Percentiles rank a stretch among this genome's conserved stretches.
phyloP scores from a whole-genome alignment of 805 yeast genomes.

The Candida koratica region DNA sequence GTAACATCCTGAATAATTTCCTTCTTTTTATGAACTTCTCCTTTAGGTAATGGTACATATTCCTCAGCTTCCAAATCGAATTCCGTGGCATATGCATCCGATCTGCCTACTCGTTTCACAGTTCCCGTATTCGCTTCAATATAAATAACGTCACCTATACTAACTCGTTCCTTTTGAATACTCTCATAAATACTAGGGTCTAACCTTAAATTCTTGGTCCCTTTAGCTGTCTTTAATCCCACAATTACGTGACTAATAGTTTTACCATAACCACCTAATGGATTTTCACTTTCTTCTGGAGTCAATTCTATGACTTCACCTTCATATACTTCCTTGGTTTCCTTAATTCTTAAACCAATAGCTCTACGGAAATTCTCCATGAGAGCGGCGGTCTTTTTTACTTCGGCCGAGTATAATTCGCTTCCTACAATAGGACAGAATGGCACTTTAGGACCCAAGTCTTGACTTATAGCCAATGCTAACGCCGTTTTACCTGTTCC shows the following conservation, averaged over 20 bases:
- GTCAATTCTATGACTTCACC: conserved; percentile 96
- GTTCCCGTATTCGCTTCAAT: conserved; percentile 98
- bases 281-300: conserved; percentile 95
- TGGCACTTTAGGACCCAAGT: conserved; percentile 94
- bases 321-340: conserved; percentile 95
- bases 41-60: conserved; percentile 97
- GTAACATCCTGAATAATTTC: conserved; percentile 98
- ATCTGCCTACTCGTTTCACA: conserved; percentile 93
- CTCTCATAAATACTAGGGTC: conserved; percentile 92
- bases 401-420: conserved; percentile 92
- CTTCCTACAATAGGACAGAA: conserved; percentile 96
- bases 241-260: conserved; percentile 92
- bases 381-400: conserved; percentile 91
- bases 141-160: conserved; percentile 95
- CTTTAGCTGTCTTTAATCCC: conserved; percentile 88
- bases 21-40: conserved; percentile 96
- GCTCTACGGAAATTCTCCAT: conserved; percentile 97
- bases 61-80: conserved; percentile 98
- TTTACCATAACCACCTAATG: conserved; percentile 96
- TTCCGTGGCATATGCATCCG: conserved; percentile 98
- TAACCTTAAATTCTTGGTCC: conserved; percentile 81
- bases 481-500: conserved; percentile 98
- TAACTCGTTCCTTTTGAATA: conserved; percentile 89
- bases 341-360: conserved; percentile 92
- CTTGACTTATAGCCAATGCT: conserved; percentile 94